Evolutionary conservation across 2,329 filamentous ascomycete species (phyloP).

Genomic region (Cryphonectria parasitica): DNA sequence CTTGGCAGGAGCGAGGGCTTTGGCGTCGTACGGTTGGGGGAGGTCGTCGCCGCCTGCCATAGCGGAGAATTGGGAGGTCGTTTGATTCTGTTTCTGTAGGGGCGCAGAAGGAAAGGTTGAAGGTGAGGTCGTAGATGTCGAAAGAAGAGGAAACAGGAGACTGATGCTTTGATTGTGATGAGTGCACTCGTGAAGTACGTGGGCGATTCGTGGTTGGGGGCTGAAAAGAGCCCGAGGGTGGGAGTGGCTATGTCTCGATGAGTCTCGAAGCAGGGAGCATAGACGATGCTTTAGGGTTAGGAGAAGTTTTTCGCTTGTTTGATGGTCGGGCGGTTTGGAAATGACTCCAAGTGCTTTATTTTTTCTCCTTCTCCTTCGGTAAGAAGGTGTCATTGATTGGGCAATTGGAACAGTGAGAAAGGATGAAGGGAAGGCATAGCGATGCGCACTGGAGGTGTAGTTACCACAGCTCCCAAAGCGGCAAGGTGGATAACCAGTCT

Average conservation of each 20-base stretch:
- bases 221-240: neutral
- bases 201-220: neutral
- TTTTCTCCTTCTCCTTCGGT: too few species aligned
- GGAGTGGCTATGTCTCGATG: neutral
- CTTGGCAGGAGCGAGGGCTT: conserved; percentile 61
- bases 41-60: conserved; percentile 50
- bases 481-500: neutral
- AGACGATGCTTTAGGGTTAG: neutral
- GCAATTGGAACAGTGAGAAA: neutral
- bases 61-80: conserved; percentile 16
- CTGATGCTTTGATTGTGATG: neutral
- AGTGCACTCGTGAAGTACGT: neutral
- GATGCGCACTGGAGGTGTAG: neutral
- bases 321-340: neutral
- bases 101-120: neutral
- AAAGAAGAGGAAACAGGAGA: too few species aligned
- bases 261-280: neutral
- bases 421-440: neutral
- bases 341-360: neutral
- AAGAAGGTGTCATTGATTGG: neutral
- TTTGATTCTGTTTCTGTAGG: neutral
- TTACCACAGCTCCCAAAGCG: neutral
- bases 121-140: neutral
- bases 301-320: neutral
- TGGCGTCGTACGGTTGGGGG: conserved; percentile 65